Evolutionary conservation across 2,329 filamentous ascomycete genomes (phyloP).

Genomic region (Colletotrichum gigasporum): DNA sequence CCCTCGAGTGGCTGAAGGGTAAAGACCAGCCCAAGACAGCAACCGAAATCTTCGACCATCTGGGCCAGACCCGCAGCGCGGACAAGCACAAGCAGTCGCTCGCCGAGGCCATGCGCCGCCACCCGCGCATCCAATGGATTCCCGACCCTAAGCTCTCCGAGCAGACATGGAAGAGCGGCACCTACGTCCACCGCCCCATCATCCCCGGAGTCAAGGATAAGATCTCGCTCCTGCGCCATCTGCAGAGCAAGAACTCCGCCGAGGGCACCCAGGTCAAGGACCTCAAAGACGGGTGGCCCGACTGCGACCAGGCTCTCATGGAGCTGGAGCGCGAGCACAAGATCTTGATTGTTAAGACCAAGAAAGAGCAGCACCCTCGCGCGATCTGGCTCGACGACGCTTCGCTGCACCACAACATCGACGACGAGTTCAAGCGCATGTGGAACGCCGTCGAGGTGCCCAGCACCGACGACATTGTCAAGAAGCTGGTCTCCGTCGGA

Average conservation of each 20-base stretch:
- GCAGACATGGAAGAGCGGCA: conserved; percentile 74
- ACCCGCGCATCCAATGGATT: conserved; percentile 67
- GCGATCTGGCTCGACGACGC: conserved; percentile 92
- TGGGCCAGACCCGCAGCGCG: conserved; percentile 73
- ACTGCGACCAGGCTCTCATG: conserved; percentile 81
- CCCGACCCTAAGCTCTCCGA: conserved; percentile 68
- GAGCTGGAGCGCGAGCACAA: conserved; percentile 81
- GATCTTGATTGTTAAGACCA: conserved; percentile 86
- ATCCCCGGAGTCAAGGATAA: conserved; percentile 82
- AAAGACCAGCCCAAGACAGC: conserved; percentile 76
- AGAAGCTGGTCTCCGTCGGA: conserved; percentile 78
- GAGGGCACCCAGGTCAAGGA: conserved; percentile 87
- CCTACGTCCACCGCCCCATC: conserved; percentile 84
- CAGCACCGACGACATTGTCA: conserved; percentile 77
- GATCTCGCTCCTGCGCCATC: conserved; percentile 79
- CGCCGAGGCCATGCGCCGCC: conserved; percentile 72
- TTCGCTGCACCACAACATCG: conserved; percentile 77
- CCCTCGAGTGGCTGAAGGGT: conserved; percentile 82
- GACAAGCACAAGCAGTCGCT: conserved; percentile 72
- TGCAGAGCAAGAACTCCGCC: conserved; percentile 84
- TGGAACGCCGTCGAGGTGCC: conserved; percentile 87
- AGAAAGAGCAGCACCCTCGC: conserved; percentile 88
- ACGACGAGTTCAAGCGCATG: conserved; percentile 83
- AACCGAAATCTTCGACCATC: conserved; percentile 80
- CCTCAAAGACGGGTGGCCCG: conserved; percentile 94